phyloP scores from a whole-genome alignment of 768 basidiomycete species.

The Pisolithus tinctorius region DNA sequence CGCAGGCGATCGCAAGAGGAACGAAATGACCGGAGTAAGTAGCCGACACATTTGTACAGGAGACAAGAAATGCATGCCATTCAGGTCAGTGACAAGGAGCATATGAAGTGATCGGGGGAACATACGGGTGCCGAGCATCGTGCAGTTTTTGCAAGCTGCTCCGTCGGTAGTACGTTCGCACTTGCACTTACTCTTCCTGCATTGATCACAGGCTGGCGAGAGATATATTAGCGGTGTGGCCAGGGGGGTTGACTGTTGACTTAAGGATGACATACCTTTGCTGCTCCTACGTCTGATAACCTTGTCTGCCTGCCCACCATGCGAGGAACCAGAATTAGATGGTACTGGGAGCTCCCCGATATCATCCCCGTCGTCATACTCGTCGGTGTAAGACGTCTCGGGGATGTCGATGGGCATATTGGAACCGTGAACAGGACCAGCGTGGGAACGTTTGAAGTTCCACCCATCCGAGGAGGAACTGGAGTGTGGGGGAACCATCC shows the following conservation, averaged over 20 bases:
- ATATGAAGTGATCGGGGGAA: slow-evolving; percentile 2
- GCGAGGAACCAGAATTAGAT: slow-evolving; percentile 14
- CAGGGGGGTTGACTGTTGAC: not conserved
- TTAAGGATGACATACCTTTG: slow-evolving; percentile 45
- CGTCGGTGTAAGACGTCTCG: slow-evolving; percentile 47
- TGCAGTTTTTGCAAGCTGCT: slow-evolving; percentile 72
- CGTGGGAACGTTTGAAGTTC: slow-evolving; percentile 14
- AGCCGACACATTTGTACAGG: not conserved
- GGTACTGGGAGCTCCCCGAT: slow-evolving; percentile 38
- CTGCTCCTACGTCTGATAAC: slow-evolving; percentile 66
- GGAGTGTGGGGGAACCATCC: slow-evolving; percentile 16
- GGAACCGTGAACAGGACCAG: slow-evolving; percentile 4
- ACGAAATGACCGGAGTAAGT: not conserved
- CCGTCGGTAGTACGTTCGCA: slow-evolving; percentile 61
- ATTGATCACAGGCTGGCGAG: slow-evolving; percentile 73
- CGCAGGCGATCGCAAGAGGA: not conserved
- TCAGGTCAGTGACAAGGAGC: not conserved
- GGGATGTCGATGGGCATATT: slow-evolving; percentile 18
- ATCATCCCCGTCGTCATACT: slow-evolving; percentile 57
- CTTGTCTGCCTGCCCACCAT: slow-evolving; percentile 33
- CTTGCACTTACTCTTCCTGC: slow-evolving; percentile 86
- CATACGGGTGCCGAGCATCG: slow-evolving; percentile 65
- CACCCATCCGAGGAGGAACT: slow-evolving; percentile 14
- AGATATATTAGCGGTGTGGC: not conserved
- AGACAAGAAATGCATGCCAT: not conserved